A percentile compares a stretch with the other conserved stretches of the same genome.
phyloP scores from a whole-genome alignment of 2,329 filamentous ascomycete species.

The Dothistroma septosporum region DNA sequence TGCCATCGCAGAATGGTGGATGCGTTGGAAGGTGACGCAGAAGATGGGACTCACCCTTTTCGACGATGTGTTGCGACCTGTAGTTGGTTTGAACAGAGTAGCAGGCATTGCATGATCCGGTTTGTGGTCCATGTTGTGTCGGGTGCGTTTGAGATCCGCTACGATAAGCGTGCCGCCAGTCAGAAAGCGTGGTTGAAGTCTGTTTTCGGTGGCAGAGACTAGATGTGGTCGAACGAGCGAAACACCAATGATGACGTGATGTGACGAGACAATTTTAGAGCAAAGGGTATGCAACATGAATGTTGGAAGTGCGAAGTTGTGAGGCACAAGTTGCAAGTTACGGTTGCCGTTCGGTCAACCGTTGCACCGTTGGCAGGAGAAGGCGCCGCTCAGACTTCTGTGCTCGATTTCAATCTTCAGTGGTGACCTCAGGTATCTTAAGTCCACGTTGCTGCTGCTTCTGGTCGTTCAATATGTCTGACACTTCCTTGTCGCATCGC shows the following conservation, averaged over 20 bases:
- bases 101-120: slow-evolving; percentile 1
- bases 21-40: background rate
- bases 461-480: background rate
- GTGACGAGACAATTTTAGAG: background rate
- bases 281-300: background rate
- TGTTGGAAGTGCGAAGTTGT: background rate
- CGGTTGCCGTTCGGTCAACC: background rate
- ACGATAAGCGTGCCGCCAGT: slow-evolving; percentile 6
- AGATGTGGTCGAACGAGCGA: background rate
- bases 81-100: background rate
- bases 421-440: background rate
- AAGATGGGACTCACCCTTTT: background rate
- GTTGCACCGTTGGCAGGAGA: background rate
- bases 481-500: background rate
- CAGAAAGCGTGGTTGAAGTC: background rate
- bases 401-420: background rate
- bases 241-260: background rate
- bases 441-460: background rate
- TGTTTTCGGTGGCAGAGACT: background rate
- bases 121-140: background rate
- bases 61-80: background rate
- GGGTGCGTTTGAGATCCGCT: background rate
- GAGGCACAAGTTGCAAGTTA: background rate
- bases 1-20: background rate
- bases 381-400: background rate